Conservation (phyloP, 2,329 filamentous ascomycete species). For the Xylariaceae sp. region DNA sequence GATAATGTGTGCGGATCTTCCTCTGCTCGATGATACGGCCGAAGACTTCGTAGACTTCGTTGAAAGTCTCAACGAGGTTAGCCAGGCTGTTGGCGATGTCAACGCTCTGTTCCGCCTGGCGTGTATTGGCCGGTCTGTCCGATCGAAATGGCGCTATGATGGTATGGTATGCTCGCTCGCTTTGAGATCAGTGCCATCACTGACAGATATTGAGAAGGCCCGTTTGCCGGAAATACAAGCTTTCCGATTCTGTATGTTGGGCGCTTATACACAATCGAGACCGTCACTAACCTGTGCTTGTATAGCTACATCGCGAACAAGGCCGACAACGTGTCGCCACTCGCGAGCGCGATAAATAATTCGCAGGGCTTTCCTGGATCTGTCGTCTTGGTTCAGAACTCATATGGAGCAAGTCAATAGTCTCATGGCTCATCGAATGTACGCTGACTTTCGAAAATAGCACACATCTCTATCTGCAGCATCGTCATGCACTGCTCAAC, state of each 20-base stretch:
- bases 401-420: slow-evolving; percentile 42
- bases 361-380: slow-evolving; percentile 40
- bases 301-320: slow-evolving; percentile 32
- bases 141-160: slow-evolving; percentile 28
- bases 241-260: slow-evolving; percentile 29
- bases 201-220: slow-evolving; percentile 20
- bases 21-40: slow-evolving; percentile 28
- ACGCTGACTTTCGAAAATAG: slow-evolving; percentile 25
- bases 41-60: slow-evolving; percentile 34
- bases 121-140: slow-evolving; percentile 30
- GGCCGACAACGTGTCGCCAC: slow-evolving; percentile 33
- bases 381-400: slow-evolving; percentile 45
- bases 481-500: slow-evolving; percentile 40
- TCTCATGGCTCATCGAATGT: not conserved
- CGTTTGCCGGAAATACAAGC: slow-evolving; percentile 31
- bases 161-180: slow-evolving; percentile 1
- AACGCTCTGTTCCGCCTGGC: slow-evolving; percentile 36
- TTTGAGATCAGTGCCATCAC: not conserved
- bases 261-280: too few species aligned
- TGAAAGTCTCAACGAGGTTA: slow-evolving; percentile 33
- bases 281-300: too few species aligned
- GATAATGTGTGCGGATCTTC: slow-evolving; percentile 44
- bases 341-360: slow-evolving; percentile 30
- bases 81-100: slow-evolving; percentile 40
- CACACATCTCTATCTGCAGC: slow-evolving; percentile 47